Percentiles rank a stretch among this genome's conserved stretches.
Evolutionary conservation across 1,284 basidiomycete genomes (phyloP).

Genomic region (Trametes sp.): DNA sequence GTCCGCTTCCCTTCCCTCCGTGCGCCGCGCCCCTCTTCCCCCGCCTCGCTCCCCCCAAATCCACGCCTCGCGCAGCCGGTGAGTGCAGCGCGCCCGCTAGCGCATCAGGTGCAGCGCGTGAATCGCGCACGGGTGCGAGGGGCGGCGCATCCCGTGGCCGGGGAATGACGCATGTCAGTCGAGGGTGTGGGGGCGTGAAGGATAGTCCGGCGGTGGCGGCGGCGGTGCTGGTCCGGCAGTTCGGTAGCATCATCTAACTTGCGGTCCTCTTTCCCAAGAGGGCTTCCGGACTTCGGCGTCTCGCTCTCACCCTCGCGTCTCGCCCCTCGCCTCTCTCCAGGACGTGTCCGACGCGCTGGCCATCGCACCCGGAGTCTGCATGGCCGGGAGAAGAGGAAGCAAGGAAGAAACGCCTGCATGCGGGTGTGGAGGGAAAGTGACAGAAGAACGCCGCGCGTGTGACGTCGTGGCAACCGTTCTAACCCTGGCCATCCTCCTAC

Average conservation of each 20-base stretch:
- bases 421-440: neutral
- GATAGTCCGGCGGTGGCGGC: neutral
- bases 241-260: neutral
- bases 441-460: neutral
- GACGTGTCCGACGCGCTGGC: neutral
- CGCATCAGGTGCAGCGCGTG: neutral
- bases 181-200: constrained; percentile 9
- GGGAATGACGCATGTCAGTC: neutral
- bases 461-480: neutral
- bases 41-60: neutral
- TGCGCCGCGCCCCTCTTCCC: neutral
- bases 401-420: neutral
- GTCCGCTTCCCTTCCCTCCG: neutral
- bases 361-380: neutral
- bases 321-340: neutral
- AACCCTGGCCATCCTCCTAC: neutral
- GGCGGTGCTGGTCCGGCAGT: neutral
- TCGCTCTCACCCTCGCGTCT: no score
- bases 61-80: neutral
- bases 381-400: neutral
- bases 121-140: neutral
- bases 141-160: neutral
- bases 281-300: neutral
- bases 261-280: neutral
- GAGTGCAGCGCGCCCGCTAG: no score